Evolutionary conservation across 2,329 filamentous ascomycete species (phyloP).

Genomic region (Metarhizium humberi): DNA sequence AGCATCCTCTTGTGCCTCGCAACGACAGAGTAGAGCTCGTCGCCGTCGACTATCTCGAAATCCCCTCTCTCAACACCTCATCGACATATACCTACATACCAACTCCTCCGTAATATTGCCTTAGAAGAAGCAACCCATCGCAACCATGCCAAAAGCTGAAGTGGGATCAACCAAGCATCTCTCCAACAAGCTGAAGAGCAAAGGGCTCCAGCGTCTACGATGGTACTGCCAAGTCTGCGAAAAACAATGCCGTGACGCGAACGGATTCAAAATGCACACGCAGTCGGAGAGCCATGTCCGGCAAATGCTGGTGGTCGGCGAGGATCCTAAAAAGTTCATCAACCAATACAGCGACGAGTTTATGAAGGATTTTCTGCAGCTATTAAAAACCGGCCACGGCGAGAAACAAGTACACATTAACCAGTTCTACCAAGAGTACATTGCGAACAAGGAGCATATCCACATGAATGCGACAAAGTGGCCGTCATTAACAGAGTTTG

Average conservation of each 20-base stretch:
- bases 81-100: background rate
- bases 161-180: constrained; percentile 85
- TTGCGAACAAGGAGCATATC: constrained; percentile 67
- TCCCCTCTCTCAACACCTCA: background rate
- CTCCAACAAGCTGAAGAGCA: constrained; percentile 81
- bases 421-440: constrained; percentile 91
- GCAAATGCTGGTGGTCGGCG: constrained; percentile 79
- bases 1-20: background rate
- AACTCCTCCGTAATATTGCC: background rate
- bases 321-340: constrained; percentile 78
- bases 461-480: constrained; percentile 94
- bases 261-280: constrained; percentile 85
- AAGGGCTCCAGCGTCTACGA: constrained; percentile 67
- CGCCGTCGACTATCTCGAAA: background rate
- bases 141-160: constrained; percentile 82
- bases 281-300: constrained; percentile 79
- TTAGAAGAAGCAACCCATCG: background rate
- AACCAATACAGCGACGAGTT: constrained; percentile 78
- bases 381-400: constrained; percentile 75
- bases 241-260: constrained; percentile 60
- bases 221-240: constrained; percentile 89
- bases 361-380: constrained; percentile 64
- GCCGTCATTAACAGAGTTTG: constrained; percentile 81
- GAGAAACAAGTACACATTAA: constrained; percentile 87
- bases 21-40: background rate